Evolutionary conservation across 345 rosid genomes (phyloP).

Genomic region (Gossypium thurberi): DNA sequence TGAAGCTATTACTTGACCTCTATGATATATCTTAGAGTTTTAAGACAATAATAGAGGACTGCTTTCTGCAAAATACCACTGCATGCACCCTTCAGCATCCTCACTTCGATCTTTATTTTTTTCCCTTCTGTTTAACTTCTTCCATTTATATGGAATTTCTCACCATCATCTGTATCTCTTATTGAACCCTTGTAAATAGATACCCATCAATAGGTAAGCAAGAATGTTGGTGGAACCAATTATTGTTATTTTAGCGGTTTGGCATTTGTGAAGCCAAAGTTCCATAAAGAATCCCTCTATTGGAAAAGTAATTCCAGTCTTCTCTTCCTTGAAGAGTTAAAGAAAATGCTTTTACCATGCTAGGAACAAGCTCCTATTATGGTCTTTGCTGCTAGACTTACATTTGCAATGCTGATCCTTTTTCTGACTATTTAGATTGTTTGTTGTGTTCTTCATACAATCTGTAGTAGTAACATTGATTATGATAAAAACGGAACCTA

Average conservation of each 20-base stretch:
- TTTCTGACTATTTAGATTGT: too few relatives aligned
- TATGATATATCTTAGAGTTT: neutral
- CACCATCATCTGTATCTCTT: neutral
- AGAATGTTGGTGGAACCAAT: neutral
- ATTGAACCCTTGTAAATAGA: neutral
- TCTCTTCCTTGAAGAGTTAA: neutral
- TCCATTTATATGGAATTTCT: neutral
- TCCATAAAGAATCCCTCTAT: neutral
- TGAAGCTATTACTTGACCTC: neutral
- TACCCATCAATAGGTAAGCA: neutral
- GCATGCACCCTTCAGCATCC: constrained; percentile 5
- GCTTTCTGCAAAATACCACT: neutral
- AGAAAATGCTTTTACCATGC: neutral
- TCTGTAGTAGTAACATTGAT: neutral
- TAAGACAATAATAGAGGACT: neutral
- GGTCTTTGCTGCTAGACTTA: neutral
- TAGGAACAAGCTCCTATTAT: neutral
- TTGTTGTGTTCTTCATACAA: neutral
- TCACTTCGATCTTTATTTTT: neutral
- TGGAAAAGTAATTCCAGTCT: neutral
- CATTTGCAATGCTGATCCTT: constrained; percentile 3
- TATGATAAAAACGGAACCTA: neutral
- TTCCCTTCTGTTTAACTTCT: neutral
- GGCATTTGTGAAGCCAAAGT: neutral
- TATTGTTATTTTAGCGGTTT: neutral